phyloP scores from a whole-genome alignment of 345 rosid genomes.

The Hirschfeldia incana region DNA sequence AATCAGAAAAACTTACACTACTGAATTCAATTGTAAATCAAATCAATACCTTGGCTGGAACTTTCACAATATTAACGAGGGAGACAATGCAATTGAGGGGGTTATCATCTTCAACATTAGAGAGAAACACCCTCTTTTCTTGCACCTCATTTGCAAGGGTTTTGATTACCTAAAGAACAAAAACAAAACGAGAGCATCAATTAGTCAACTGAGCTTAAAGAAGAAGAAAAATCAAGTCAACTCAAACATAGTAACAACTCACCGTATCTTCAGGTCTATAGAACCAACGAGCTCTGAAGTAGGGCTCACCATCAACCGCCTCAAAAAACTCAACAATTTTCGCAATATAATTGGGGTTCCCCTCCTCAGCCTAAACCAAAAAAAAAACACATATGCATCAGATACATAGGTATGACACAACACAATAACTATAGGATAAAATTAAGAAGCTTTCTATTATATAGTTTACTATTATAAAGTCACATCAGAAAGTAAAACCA shows the following conservation, averaged over 20 bases:
- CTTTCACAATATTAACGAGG: conserved; percentile 26
- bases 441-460: not conserved
- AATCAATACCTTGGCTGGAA: conserved; percentile 39
- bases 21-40: not conserved
- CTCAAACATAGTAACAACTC: conserved; percentile 8
- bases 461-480: not conserved
- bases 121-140: conserved; percentile 43
- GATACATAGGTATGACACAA: not conserved
- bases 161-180: conserved; percentile 38
- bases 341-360: conserved; percentile 39
- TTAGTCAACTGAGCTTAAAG: not conserved
- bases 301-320: not conserved
- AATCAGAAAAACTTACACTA: not conserved
- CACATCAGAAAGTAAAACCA: not conserved
- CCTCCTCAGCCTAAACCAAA: conserved; percentile 32
- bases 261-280: conserved; percentile 49
- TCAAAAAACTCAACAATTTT: conserved; percentile 17
- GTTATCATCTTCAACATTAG: conserved; percentile 47
- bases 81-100: conserved; percentile 43
- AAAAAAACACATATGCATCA: not conserved
- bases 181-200: not conserved
- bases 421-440: not conserved
- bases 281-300: conserved; percentile 6
- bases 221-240: not conserved
- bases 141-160: conserved; percentile 17